These are phyloP conservation scores for Rosa persica DNA, from an alignment of 306 rosid species.

Conservation along the genomic window DNA sequence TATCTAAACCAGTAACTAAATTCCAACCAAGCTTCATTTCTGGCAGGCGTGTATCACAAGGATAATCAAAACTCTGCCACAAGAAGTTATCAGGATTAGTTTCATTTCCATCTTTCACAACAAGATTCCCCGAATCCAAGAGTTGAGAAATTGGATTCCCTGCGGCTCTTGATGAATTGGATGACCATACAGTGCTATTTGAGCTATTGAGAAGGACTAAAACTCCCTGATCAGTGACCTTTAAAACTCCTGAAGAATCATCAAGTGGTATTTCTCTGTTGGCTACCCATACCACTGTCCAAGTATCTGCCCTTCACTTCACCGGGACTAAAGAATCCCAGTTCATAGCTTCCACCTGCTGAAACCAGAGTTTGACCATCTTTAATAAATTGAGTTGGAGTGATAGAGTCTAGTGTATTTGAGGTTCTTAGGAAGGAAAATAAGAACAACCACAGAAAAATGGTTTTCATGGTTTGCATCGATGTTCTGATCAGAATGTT, in stretches of 20 bases:
- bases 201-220: slow-evolving; percentile 24
- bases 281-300: slow-evolving; percentile 29
- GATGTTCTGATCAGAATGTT: not conserved
- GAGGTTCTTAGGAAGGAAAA: slow-evolving; percentile 1
- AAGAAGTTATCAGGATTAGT: not conserved
- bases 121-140: slow-evolving; percentile 36
- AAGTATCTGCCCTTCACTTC: slow-evolving; percentile 10
- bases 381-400: not conserved
- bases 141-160: slow-evolving; percentile 25
- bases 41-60: slow-evolving; percentile 17
- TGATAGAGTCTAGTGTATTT: not conserved
- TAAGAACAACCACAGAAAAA: not conserved
- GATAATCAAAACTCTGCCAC: slow-evolving; percentile 50
- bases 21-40: slow-evolving; percentile 40
- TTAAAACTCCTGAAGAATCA: slow-evolving; percentile 11
- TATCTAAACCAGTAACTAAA: slow-evolving; percentile 24
- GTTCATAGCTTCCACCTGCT: not conserved
- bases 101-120: slow-evolving; percentile 26
- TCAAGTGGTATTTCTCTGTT: slow-evolving; percentile 25
- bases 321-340: slow-evolving; percentile 26
- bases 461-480: not conserved
- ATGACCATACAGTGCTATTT: slow-evolving; percentile 35
- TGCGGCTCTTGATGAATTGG: slow-evolving; percentile 23
- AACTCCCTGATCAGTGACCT: slow-evolving; percentile 15
- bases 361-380: slow-evolving; percentile 5